Evolutionary conservation across 2,329 filamentous ascomycete genomes (phyloP).

Genomic region (Pestalotiopsis sp.): DNA sequence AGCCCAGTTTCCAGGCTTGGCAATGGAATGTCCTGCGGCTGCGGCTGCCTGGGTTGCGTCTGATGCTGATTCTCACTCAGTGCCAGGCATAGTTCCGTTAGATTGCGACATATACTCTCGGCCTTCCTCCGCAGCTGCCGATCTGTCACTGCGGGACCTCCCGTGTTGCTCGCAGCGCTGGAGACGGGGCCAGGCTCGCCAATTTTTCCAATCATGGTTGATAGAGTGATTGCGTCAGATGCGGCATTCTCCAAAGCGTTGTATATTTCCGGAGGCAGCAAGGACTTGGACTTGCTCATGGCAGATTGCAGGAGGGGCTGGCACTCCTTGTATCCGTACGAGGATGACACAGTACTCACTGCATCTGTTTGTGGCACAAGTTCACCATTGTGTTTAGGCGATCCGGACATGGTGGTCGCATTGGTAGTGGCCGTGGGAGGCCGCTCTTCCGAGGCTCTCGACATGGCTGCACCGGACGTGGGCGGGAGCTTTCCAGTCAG

Average conservation of each 20-base stretch:
- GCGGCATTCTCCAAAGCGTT: constrained; percentile 78
- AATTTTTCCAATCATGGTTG: constrained; percentile 72
- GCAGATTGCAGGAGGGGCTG: constrained; percentile 82
- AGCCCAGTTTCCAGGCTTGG: constrained; percentile 26
- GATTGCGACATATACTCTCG: constrained; percentile 86
- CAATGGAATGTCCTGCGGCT: constrained; percentile 22
- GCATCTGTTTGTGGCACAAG: constrained; percentile 44
- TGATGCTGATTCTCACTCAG: constrained; percentile 63
- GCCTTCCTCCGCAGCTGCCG: constrained; percentile 86
- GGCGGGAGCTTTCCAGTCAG: constrained; percentile 83
- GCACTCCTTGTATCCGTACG: constrained; percentile 50
- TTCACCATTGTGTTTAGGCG: constrained; percentile 70
- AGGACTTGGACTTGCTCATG: constrained; percentile 72
- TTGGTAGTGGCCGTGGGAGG: constrained; percentile 84
- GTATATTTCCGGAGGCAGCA: constrained; percentile 72
- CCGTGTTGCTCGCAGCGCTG: constrained; percentile 64
- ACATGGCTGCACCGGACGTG: constrained; percentile 78
- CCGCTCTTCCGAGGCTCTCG: constrained; percentile 73
- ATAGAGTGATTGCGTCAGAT: constrained; percentile 76
- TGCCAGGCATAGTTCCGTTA: constrained; percentile 90
- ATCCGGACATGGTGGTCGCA: constrained; percentile 85
- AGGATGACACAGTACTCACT: constrained; percentile 38
- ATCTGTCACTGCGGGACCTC: constrained; percentile 61
- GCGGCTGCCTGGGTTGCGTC: constrained; percentile 32
- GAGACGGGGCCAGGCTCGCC: constrained; percentile 70